Conservation (phyloP, 768 basidiomycete species). For the Trametes gibbosa region DNA sequence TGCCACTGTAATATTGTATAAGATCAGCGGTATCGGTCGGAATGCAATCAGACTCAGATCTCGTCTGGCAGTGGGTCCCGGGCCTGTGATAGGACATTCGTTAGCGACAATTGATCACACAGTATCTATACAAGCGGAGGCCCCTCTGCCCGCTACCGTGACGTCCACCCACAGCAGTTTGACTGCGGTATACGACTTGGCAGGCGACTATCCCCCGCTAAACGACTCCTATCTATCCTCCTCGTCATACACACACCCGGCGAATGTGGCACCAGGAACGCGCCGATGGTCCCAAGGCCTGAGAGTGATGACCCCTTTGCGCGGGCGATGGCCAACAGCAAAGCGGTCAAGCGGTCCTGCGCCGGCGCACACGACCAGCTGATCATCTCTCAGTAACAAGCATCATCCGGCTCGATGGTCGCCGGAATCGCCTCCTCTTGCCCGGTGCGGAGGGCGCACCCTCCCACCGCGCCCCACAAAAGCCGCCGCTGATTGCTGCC, state of each 20-base stretch:
- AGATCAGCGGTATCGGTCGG: no score
- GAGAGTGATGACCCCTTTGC: background rate
- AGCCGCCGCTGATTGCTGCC: background rate
- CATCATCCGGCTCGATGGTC: constrained; percentile 6
- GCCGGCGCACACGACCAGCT: background rate
- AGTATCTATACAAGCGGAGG: no score
- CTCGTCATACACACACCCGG: background rate
- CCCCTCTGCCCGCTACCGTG: no score
- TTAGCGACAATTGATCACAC: no score
- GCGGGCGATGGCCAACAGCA: background rate
- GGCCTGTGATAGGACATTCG: no score
- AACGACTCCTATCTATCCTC: no score
- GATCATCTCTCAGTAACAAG: background rate
- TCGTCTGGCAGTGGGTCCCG: no score
- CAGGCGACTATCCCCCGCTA: no score
- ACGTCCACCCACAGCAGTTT: no score
- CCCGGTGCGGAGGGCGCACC: background rate
- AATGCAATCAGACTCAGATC: no score
- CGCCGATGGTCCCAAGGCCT: background rate
- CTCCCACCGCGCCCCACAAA: background rate
- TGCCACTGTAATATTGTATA: no score
- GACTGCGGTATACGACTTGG: no score
- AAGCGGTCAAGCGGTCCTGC: background rate
- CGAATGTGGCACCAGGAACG: background rate
- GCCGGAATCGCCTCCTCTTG: constrained; percentile 3